phyloP scores from a whole-genome alignment of 306 rosid genomes.

The Urtica urens region DNA sequence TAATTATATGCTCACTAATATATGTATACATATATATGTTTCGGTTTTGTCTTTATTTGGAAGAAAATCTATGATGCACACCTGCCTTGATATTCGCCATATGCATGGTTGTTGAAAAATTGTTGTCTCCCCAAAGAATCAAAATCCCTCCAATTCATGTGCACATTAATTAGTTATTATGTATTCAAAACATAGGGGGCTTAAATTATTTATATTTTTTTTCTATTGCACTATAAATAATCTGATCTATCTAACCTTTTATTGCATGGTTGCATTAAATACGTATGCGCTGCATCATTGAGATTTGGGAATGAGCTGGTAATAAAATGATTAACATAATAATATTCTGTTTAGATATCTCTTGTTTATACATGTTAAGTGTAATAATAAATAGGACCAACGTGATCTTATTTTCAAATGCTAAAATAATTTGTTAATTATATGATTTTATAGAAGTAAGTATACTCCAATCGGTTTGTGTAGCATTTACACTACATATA shows the following conservation, averaged over 20 bases:
- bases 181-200: not conserved
- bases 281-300: not conserved
- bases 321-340: no score
- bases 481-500: no score
- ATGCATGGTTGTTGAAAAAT: constrained; percentile 16
- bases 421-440: no score
- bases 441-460: no score
- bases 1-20: not conserved
- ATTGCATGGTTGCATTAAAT: constrained; percentile 8
- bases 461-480: no score
- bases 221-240: not conserved
- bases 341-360: no score
- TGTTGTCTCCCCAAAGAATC: not conserved
- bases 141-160: not conserved
- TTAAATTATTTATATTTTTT: not conserved
- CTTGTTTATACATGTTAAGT: no score
- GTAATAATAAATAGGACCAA: no score
- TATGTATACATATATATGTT: not conserved
- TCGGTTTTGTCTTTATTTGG: constrained; percentile 3
- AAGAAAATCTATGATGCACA: constrained; percentile 22
- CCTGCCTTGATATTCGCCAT: constrained; percentile 38
- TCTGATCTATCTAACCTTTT: constrained; percentile 4
- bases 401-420: no score
- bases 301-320: constrained; percentile 1
- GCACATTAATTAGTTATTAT: not conserved